phyloP scores from a whole-genome alignment of 2,329 filamentous ascomycete genomes.

The Pseudocercospora fuligena region DNA sequence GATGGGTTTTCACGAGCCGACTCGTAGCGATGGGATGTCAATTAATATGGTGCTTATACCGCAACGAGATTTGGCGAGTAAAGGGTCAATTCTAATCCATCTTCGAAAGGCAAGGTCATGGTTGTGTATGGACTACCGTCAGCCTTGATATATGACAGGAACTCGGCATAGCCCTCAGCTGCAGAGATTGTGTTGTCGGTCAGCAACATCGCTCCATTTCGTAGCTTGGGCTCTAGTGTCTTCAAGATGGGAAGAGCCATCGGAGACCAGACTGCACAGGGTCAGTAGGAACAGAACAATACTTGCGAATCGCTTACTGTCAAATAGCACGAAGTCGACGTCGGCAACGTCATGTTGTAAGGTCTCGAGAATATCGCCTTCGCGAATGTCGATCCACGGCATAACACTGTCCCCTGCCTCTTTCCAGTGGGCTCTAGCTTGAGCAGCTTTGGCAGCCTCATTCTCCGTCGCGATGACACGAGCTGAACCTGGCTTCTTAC shows the following conservation, averaged over 20 bases:
- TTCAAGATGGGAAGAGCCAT: conserved; percentile 59
- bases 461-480: conserved; percentile 66
- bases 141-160: conserved; percentile 53
- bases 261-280: conserved; percentile 58
- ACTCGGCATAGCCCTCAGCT: conserved; percentile 51
- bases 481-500: conserved; percentile 35
- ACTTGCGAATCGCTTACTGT: conserved; percentile 55
- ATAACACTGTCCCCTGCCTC: conserved; percentile 56
- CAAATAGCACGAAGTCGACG: conserved; percentile 64
- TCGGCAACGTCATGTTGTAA: conserved; percentile 55
- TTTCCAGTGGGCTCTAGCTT: conserved; percentile 58
- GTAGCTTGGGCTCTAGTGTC: conserved; percentile 52
- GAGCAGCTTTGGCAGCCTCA: conserved; percentile 58
- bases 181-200: conserved; percentile 55
- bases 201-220: conserved; percentile 55
- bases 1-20: not conserved
- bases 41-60: not conserved
- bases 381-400: conserved; percentile 60
- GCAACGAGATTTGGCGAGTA: conserved; percentile 1
- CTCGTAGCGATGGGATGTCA: not conserved
- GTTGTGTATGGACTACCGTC: conserved; percentile 56
- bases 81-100: conserved; percentile 52
- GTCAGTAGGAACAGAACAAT: not conserved
- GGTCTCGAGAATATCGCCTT: conserved; percentile 63
- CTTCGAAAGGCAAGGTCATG: conserved; percentile 55